phyloP scores from a whole-genome alignment of 2,329 filamentous ascomycete species.

The Aureobasidium sp. region DNA sequence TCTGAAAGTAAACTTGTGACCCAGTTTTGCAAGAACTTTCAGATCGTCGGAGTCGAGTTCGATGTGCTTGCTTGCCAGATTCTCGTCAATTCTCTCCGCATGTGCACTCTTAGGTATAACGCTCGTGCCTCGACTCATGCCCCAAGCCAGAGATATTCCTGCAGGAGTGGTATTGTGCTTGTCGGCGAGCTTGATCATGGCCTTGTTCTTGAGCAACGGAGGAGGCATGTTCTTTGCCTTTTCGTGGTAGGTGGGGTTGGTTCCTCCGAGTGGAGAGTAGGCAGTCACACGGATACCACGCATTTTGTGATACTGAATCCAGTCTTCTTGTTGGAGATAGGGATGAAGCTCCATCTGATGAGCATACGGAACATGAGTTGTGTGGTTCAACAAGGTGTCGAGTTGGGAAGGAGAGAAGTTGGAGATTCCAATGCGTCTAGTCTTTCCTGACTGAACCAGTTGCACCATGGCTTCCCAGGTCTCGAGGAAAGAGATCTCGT shows the following conservation, averaged over 20 bases:
- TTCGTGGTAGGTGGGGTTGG: conserved; percentile 38
- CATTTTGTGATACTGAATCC: conserved; percentile 41
- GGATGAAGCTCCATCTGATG: conserved; percentile 82
- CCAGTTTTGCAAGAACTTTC: conserved; percentile 22
- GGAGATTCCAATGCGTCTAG: conserved; percentile 65
- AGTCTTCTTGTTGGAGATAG: conserved; percentile 50
- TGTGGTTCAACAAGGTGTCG: conserved; percentile 45
- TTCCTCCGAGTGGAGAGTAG: conserved; percentile 38
- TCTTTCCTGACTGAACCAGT: conserved; percentile 50
- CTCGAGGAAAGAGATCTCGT: conserved; percentile 24
- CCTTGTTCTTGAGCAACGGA: conserved; percentile 34
- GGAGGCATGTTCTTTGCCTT: conserved; percentile 22
- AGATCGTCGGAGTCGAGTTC: conserved; percentile 33
- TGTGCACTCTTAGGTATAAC: conserved; percentile 46
- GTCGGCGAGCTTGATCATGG: conserved; percentile 31
- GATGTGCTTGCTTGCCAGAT: conserved; percentile 30
- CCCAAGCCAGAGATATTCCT: conserved; percentile 42
- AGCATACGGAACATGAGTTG: conserved; percentile 55
- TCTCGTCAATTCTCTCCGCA: conserved; percentile 36
- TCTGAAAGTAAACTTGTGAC: conserved; percentile 26
- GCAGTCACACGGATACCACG: conserved; percentile 46
- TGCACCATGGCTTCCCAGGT: conserved; percentile 63
- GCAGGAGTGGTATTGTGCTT: conserved; percentile 35
- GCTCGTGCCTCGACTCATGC: conserved; percentile 36
- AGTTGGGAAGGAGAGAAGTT: conserved; percentile 57